Conservation (phyloP, 345 rosid species). For the Citrus glauca region DNA sequence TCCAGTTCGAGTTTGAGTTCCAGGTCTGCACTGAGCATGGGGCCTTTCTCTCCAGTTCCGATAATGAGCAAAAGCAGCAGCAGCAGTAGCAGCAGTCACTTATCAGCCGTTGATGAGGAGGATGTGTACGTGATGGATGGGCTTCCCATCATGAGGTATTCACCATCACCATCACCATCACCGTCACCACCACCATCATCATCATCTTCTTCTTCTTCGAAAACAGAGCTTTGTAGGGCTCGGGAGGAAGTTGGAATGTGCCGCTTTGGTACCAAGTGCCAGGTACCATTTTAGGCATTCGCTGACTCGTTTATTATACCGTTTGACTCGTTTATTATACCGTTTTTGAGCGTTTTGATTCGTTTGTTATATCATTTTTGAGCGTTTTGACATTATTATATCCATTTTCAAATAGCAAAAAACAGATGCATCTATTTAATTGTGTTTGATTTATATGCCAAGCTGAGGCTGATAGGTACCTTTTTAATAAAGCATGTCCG, state of each 20-base stretch:
- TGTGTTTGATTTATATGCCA: too few species aligned
- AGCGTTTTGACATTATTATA: not conserved
- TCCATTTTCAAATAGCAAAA: not conserved
- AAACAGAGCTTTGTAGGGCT: constrained; percentile 25
- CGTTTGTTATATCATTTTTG: not conserved
- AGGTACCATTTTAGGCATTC: constrained; percentile 28
- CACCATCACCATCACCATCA: constrained; percentile 8
- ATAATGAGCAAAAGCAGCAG: not conserved
- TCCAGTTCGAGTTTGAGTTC: constrained; percentile 12
- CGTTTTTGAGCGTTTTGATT: not conserved
- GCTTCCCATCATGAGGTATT: constrained; percentile 28
- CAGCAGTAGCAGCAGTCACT: constrained; percentile 6
- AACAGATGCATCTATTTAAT: not conserved
- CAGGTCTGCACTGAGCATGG: not conserved
- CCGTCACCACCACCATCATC: too few species aligned
- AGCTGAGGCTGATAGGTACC: too few species aligned
- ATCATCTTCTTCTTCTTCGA: constrained; percentile 16
- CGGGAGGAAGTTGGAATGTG: constrained; percentile 33
- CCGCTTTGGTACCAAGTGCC: constrained; percentile 33
- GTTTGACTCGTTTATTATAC: not conserved
- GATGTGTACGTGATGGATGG: constrained; percentile 72
- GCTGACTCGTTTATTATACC: not conserved
- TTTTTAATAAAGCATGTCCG: too few species aligned
- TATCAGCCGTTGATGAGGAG: constrained; percentile 37
- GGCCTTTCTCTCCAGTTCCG: not conserved